Evolutionary conservation across 192 early-diverging fungal species (phyloP).

Genomic region (Kickxella alabastrina): DNA sequence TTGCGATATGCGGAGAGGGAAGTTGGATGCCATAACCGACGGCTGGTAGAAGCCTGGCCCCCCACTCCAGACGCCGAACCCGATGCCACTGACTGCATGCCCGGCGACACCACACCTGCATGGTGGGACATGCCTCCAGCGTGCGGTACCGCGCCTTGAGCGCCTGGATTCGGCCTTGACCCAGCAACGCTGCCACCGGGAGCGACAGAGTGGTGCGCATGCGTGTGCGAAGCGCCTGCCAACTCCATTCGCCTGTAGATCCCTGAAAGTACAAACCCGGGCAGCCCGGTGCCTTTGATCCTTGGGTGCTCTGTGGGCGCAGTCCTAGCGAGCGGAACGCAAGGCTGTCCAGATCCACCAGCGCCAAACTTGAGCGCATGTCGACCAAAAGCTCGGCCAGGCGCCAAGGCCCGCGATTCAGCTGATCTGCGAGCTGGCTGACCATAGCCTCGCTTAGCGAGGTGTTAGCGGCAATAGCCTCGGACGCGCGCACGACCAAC

Average conservation of each 20-base stretch:
- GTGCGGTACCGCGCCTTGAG: not conserved
- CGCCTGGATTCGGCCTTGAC: not conserved
- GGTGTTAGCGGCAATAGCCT: conserved; percentile 17
- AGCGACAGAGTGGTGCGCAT: not conserved
- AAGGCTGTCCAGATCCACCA: conserved; percentile 45
- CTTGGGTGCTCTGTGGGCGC: conserved; percentile 25
- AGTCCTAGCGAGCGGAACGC: conserved; percentile 40
- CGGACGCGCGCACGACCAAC: conserved; percentile 37
- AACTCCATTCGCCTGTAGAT: conserved; percentile 4
- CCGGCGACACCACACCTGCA: too few relatives aligned
- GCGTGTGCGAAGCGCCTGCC: not conserved
- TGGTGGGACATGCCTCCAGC: not conserved
- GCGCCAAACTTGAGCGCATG: conserved; percentile 42
- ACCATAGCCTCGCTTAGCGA: conserved; percentile 39
- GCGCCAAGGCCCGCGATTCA: conserved; percentile 41
- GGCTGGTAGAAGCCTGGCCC: conserved; percentile 1
- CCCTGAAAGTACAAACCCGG: conserved; percentile 29
- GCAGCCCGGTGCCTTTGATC: conserved; percentile 1
- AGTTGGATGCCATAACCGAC: conserved; percentile 19
- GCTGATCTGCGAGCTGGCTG: conserved; percentile 34
- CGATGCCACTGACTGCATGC: not conserved
- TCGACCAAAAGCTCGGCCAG: conserved; percentile 39
- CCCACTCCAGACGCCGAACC: too few relatives aligned
- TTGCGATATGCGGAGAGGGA: conserved; percentile 41
- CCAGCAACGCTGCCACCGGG: not conserved